Evolutionary conservation across 2,329 filamentous ascomycete species (phyloP).

Genomic region (Elsinoe necatrix): DNA sequence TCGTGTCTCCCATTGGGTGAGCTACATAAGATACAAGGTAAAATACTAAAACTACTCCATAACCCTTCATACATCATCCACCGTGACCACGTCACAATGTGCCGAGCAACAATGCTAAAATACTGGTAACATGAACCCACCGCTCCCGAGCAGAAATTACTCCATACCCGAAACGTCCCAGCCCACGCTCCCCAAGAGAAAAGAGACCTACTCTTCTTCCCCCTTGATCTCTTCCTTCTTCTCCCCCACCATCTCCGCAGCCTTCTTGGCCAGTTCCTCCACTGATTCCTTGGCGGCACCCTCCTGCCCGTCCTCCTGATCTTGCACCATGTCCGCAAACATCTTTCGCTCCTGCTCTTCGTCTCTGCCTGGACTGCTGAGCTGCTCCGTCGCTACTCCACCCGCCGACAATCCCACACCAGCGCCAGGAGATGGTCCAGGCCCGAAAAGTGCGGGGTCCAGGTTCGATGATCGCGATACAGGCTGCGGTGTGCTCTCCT

Average conservation of each 20-base stretch:
- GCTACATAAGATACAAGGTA: neutral
- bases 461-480: constrained; percentile 14
- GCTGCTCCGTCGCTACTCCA: constrained; percentile 22
- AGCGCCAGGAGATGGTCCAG: constrained; percentile 15
- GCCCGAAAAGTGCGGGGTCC: constrained; percentile 18
- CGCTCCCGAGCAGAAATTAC: neutral
- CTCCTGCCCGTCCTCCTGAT: constrained; percentile 20
- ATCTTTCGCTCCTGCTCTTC: constrained; percentile 25
- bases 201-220: neutral
- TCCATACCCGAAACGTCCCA: neutral
- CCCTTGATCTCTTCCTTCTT: constrained; percentile 1
- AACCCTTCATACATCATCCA: neutral
- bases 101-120: neutral
- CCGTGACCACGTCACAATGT: neutral
- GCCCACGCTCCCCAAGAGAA: neutral
- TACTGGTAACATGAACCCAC: neutral
- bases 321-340: constrained; percentile 31
- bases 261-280: constrained; percentile 10
- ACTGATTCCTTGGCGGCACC: constrained; percentile 3
- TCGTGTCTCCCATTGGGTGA: neutral
- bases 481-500: constrained; percentile 2
- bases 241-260: neutral
- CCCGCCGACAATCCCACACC: constrained; percentile 22
- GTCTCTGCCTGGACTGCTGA: constrained; percentile 23
- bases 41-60: neutral